Percentiles rank a stretch among this genome's conserved stretches.
Evolutionary conservation across 2,329 filamentous ascomycete species (phyloP).

Genomic region (Cercospora beticola): DNA sequence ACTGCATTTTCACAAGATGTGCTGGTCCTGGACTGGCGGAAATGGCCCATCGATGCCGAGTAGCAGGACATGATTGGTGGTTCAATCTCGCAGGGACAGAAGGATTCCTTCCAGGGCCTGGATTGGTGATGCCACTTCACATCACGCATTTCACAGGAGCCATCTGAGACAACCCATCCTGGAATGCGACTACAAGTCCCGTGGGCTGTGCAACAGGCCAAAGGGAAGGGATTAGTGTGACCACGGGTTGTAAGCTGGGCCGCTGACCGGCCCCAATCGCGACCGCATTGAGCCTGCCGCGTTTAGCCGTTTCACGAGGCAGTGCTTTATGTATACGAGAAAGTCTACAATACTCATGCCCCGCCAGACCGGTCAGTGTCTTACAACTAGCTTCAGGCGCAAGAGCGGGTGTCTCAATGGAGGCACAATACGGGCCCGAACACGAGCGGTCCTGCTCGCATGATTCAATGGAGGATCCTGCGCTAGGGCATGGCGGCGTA

Average conservation of each 20-base stretch:
- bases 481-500: not conserved
- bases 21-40: not conserved
- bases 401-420: not conserved
- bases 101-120: not conserved
- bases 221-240: not conserved
- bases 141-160: not conserved
- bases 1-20: not conserved
- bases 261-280: not conserved
- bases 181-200: not conserved
- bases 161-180: not conserved
- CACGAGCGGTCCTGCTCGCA: not conserved
- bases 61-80: not conserved
- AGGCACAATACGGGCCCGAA: not conserved
- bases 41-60: not conserved
- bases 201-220: not conserved
- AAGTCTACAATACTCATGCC: not conserved
- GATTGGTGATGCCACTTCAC: not conserved
- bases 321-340: not conserved
- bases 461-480: not conserved
- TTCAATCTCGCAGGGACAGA: not conserved
- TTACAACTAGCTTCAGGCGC: not conserved
- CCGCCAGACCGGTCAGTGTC: not conserved
- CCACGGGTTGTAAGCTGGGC: not conserved
- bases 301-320: not conserved
- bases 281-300: not conserved